These are phyloP conservation scores for Cryptococcus floricola DNA, from an alignment of 1,284 basidiomycete genomes.

Conservation along the genomic window DNA sequence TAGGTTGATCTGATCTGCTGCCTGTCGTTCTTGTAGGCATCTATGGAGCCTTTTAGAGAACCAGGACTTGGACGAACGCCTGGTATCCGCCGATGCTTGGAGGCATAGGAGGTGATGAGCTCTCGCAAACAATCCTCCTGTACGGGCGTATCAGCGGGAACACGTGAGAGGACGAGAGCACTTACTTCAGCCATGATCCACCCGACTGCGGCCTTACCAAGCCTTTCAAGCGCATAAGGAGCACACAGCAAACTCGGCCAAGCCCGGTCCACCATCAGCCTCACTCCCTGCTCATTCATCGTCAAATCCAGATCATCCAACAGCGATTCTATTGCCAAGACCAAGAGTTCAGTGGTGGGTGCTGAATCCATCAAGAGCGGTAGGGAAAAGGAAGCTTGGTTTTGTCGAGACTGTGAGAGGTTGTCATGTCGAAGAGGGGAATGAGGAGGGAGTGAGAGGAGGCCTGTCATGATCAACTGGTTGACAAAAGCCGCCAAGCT, in stretches of 20 bases:
- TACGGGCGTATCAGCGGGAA: slow-evolving; percentile 11
- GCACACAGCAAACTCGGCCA: slow-evolving; percentile 70
- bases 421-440: background rate
- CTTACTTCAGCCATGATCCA: slow-evolving; percentile 57
- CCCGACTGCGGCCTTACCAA: slow-evolving; percentile 52
- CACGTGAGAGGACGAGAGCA: background rate
- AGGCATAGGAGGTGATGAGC: slow-evolving; percentile 36
- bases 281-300: slow-evolving; percentile 66
- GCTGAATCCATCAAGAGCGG: slow-evolving; percentile 68
- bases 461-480: slow-evolving; percentile 61
- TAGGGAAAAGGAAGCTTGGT: slow-evolving; percentile 55
- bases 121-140: slow-evolving; percentile 34
- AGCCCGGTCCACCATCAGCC: slow-evolving; percentile 61
- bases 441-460: slow-evolving; percentile 31
- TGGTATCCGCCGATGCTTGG: slow-evolving; percentile 52
- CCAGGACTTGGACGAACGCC: slow-evolving; percentile 57
- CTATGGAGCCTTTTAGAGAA: slow-evolving; percentile 30
- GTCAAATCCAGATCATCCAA: slow-evolving; percentile 66
- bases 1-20: slow-evolving; percentile 59
- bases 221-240: slow-evolving; percentile 56
- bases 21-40: slow-evolving; percentile 58
- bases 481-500: slow-evolving; percentile 57
- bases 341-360: slow-evolving; percentile 65
- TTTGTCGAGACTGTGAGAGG: background rate
- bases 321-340: slow-evolving; percentile 66